Base-by-base conservation (phyloP, 2,329 filamentous ascomycete genomes). In the Pseudonectria foliicola region DNA sequence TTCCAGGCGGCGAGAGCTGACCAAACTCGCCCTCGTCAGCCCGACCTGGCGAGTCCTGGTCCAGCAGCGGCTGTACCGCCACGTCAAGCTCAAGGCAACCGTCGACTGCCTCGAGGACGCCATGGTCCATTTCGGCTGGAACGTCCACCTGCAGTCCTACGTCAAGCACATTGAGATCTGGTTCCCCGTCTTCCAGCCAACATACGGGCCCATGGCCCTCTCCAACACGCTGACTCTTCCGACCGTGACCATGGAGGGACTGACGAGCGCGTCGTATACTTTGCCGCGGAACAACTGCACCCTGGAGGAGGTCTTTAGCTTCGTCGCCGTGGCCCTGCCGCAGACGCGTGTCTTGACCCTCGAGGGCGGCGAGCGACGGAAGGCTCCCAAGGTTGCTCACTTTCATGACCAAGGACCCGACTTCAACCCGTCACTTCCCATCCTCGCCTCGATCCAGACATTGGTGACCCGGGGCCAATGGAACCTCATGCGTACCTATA, bases 281-380 rank as follows among this genome's bases (percentile, higher is more conserved):
- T 56, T 79, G 6, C 75, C 77, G 0, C 67, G 68, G 8, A 75
- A 82, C 48, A 86, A 85, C 53, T 81, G 79, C 44, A 78, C 80
- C 1, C 59, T 87, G 29, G 75, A 83, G 34, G 79, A 85, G 43
- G 77, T 82, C 2, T 85, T 87, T 44, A 61, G 63, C 33, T 81
- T 84, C 39, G 67, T 85, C 13, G 62, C 67, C 31, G 63, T 62
- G 18, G 68, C 70, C 10, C 76, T 85, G 27, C 73, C 77, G 0
- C 67, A 75, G 34, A 73, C 75, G 1, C 73, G 71, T 42, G 75
- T 85, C 25, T 62, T 88, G 51, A 87, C 82, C 0, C 64, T 87
- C 12, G 82, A 87, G 56, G 83, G 82, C n/a, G 82, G 83, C 4
- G 80, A 87, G 54, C 75, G 82, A 43, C 83, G 82, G 54, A 85